Conservation (phyloP, 2,329 filamentous ascomycete species). For the Pseudocercospora cruenta region DNA sequence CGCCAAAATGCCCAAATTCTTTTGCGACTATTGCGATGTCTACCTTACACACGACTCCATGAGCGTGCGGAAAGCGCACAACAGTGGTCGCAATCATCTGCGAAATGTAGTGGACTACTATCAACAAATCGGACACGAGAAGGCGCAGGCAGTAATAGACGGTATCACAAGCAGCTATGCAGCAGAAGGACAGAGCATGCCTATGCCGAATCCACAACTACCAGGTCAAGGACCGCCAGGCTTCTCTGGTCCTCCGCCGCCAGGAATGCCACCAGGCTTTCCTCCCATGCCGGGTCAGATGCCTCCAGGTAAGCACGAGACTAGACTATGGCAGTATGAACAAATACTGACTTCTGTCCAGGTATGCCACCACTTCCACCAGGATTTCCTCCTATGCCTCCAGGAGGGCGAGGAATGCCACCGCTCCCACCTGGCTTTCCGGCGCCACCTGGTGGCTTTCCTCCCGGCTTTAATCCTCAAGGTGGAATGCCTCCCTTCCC, state of each 20-base stretch:
- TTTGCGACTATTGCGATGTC: constrained; percentile 97
- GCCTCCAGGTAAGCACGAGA: constrained; percentile 27
- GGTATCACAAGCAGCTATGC: constrained; percentile 95
- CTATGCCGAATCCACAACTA: constrained; percentile 63
- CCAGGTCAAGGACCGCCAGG: constrained; percentile 31
- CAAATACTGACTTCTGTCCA: constrained; percentile 13
- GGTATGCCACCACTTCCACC: constrained; percentile 32
- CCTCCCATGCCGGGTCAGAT: constrained; percentile 23
- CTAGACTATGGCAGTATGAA: not conserved
- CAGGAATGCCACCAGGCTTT: constrained; percentile 40
- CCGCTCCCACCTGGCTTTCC: constrained; percentile 43
- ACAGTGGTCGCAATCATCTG: constrained; percentile 92
- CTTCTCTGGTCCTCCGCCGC: constrained; percentile 32
- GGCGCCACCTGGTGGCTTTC: constrained; percentile 43
- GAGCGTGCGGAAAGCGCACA: constrained; percentile 99
- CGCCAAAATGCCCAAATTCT: constrained; percentile 41
- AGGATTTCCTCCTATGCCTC: constrained; percentile 28
- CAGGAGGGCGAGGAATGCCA: constrained; percentile 33
- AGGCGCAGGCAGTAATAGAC: constrained; percentile 97
- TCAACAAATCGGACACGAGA: constrained; percentile 98
- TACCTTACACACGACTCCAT: constrained; percentile 99
- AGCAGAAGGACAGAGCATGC: constrained; percentile 84
- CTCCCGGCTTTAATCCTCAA: constrained; percentile 40
- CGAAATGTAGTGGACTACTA: constrained; percentile 99
- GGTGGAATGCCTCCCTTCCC: constrained; percentile 41